phyloP scores from a whole-genome alignment of 2,329 filamentous ascomycete genomes.

The Pseudocercospora crystallina region DNA sequence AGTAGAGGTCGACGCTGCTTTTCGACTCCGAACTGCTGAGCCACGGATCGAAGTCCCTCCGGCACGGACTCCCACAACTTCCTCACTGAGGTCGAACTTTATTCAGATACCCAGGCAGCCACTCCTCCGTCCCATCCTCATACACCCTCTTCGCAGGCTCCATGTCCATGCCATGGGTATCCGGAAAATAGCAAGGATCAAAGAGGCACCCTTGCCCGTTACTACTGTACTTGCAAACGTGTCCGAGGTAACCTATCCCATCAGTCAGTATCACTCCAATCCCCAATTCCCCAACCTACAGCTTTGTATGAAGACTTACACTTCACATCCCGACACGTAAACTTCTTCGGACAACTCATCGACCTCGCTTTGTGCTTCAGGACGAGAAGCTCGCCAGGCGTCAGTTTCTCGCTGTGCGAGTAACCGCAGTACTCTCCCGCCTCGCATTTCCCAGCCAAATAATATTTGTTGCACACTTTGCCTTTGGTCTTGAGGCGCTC shows the following conservation, averaged over 20 bases:
- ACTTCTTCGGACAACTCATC: constrained; percentile 37
- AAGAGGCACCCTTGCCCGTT: constrained; percentile 37
- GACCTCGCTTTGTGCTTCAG: constrained; percentile 45
- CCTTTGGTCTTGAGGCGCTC: constrained; percentile 29
- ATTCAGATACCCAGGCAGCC: constrained; percentile 26
- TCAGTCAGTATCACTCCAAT: constrained; percentile 42
- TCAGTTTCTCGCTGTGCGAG: constrained; percentile 42
- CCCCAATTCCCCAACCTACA: too few relatives aligned
- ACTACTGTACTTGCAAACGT: constrained; percentile 37
- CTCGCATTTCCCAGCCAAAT: constrained; percentile 40
- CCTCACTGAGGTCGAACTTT: constrained; percentile 1
- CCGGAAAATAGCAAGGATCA: constrained; percentile 41
- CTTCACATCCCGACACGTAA: constrained; percentile 16
- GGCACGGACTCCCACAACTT: too few relatives aligned
- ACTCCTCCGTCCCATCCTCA: constrained; percentile 33
- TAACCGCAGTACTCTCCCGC: constrained; percentile 45
- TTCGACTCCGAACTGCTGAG: too few relatives aligned
- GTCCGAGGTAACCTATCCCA: constrained; percentile 38
- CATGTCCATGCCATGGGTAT: constrained; percentile 35
- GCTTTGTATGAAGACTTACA: too few relatives aligned
- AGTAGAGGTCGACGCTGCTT: too few relatives aligned
- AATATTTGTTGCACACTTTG: constrained; percentile 41
- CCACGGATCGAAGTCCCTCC: too few relatives aligned
- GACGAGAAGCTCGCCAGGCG: constrained; percentile 39
- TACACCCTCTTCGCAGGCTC: constrained; percentile 30